Percentiles rank a stretch among this genome's conserved stretches.
Evolutionary conservation across 371 early-diverging fungal species (phyloP).

Genomic region (Mucor saturninus): DNA sequence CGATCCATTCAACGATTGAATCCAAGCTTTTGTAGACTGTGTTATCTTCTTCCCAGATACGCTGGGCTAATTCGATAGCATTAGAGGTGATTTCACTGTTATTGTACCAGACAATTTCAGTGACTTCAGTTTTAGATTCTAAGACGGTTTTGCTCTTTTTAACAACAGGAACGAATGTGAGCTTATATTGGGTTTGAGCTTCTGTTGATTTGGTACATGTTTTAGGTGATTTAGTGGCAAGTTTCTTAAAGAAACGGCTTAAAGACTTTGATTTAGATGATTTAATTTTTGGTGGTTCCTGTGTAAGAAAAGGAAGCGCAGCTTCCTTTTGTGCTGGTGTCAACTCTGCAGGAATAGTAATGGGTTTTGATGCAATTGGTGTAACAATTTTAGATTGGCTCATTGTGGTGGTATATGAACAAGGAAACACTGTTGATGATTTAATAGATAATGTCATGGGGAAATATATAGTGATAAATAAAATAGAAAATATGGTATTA

Average conservation of each 20-base stretch:
- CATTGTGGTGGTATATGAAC: not conserved
- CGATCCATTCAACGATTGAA: conserved; percentile 48
- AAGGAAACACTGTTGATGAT: conserved; percentile 2
- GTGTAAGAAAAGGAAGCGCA: conserved; percentile 1
- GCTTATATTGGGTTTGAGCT: conserved; percentile 2
- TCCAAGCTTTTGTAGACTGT: conserved; percentile 38
- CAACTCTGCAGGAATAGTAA: not conserved
- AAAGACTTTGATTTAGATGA: not conserved
- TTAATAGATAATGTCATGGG: not conserved
- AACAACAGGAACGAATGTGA: conserved; percentile 4
- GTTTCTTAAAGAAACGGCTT: conserved; percentile 4
- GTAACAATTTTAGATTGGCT: not conserved
- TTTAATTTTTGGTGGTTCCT: not conserved
- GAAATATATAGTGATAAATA: not conserved
- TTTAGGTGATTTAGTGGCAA: not conserved
- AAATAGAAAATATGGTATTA: not conserved
- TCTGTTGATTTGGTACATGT: not conserved
- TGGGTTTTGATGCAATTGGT: not conserved
- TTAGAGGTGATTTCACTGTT: not conserved
- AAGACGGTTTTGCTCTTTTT: not conserved
- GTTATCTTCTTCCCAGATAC: conserved; percentile 50
- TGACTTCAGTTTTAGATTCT: not conserved
- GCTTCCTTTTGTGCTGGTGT: conserved; percentile 1
- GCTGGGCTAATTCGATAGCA: conserved; percentile 21
- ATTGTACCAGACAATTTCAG: conserved; percentile 7